Base-by-base conservation (phyloP, 306 rosid genomes). In the Quercus mongolica region DNA sequence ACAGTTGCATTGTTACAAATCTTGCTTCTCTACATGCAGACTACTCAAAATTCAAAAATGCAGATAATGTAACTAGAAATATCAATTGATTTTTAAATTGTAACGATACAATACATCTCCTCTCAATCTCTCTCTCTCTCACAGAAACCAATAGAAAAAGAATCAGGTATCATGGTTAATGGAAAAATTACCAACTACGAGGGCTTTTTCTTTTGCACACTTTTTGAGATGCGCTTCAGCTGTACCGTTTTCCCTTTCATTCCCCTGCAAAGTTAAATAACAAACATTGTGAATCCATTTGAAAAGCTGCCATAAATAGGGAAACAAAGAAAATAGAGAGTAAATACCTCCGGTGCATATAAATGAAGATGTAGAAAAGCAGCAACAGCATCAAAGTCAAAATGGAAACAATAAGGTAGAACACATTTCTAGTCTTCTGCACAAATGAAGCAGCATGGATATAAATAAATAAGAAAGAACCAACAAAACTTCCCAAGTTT, bases 131-230 rank as follows among this genome's bases (percentile, higher is more conserved):
- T 74, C 62, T 58, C 33, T 14, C 35, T 26, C 28, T 26, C 28
- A 0, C 10, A 20, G 33, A 49, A 15, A 31, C 38, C 26, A n/a
- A 12, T 33, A 62, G 54, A 20, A 52, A 21, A 33, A 64, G 41
- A 82, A 80, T 78, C 55, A 54, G 31, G 67, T 68, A 20, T 73
- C 79, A 61, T 69, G 76, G 68, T 74, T 23, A 5, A 76, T 33
- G 65, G 63, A 74, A 67, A 69, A 35, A 21, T n/a, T 19, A 74
- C 18, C 73, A 28, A 63, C 79, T 82, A 92, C 2, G 85, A 84
- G 49, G 97, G 95, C 76, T 92, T 92, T 75, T 90, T 89, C 91
- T 92, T 92, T 63, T 86, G 79, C 59, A 83, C 79, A 59, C 71
- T 75, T 78, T 80, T 88, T 2, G 93, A 79, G 73, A 92, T 75